phyloP scores from a whole-genome alignment of 208 protist genomes.

The Trypanosoma brucei region DNA sequence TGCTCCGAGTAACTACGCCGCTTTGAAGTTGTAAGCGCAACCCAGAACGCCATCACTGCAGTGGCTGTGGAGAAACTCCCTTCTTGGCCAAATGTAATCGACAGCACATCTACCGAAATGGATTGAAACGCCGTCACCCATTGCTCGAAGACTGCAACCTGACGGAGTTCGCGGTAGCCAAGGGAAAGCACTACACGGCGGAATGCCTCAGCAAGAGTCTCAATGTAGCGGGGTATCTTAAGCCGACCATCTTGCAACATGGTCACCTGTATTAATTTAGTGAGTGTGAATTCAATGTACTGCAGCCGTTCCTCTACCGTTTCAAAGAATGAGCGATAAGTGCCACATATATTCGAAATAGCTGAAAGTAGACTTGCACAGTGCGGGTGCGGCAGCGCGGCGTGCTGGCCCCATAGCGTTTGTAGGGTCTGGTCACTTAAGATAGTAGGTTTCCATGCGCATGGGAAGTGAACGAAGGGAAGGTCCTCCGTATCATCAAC shows the following conservation, averaged over 20 bases:
- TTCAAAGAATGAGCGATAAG: constrained; percentile 80
- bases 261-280: constrained; percentile 27
- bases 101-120: constrained; percentile 60
- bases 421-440: constrained; percentile 40
- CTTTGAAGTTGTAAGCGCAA: constrained; percentile 47
- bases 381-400: constrained; percentile 57
- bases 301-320: constrained; percentile 49
- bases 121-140: constrained; percentile 38
- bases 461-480: constrained; percentile 65
- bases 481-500: constrained; percentile 82
- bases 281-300: constrained; percentile 54
- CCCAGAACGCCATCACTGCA: constrained; percentile 69
- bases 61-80: constrained; percentile 67
- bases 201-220: constrained; percentile 48
- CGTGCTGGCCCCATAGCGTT: constrained; percentile 73
- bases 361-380: constrained; percentile 58
- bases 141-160: constrained; percentile 32
- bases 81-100: constrained; percentile 60
- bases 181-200: constrained; percentile 54
- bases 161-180: constrained; percentile 70
- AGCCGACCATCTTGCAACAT: constrained; percentile 42
- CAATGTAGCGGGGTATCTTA: constrained; percentile 63
- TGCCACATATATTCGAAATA: constrained; percentile 61
- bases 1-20: constrained; percentile 35
- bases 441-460: constrained; percentile 57